Evolutionary conservation across 805 yeast genomes (phyloP), one percentile per base, ranked within the genome.

Genomic region (Wickerhamiella dianesei): DNA sequence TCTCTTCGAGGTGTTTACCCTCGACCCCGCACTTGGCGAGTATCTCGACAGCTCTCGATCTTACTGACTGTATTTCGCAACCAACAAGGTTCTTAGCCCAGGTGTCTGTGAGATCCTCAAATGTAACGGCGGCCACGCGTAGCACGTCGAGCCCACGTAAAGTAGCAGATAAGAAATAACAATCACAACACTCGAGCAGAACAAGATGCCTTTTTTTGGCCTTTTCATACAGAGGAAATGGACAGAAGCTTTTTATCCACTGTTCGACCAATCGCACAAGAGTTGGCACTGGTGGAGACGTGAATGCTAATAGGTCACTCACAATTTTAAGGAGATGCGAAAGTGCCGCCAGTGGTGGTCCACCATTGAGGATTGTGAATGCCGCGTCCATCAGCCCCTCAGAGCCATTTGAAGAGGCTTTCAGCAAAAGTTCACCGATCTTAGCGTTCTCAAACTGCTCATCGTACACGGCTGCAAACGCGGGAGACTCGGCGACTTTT

Each of bases 201-300:
- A 18, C 36, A 44, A n/a, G 8, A 29, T 29, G 17, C 39, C 36
- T 25, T n/a, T 36, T 20, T 16, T 36, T 37, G n/a, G 50, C 16
- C 6, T 41, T 43, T 8, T 36, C 42, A 16, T 48, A 44, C 13
- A 22, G 3, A 2, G 53, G 50, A n/a, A 53, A 43, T 13, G 51
- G 55, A 18, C 12, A 14, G 25, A 48, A 12, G 3, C 13, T 4
- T 16, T 29, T 29, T 4, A 48, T 41, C 48, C 53, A 48, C 12
- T 5, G 37, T 13, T 18, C 2, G 1, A 45, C 40, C 9, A 44
- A 14, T 4, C 32, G 20, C 35, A n/a, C 17, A 9, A 19, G 12
- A 43, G 17, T 1, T 16, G 4, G 2, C 19, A 16, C 3, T 35
- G 37, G 40, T 6, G 32, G 32, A 6, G 32, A 6, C 6, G 32